A percentile compares a stretch with the other conserved stretches of the same genome.
These are phyloP conservation scores for Saccharum hybrid DNA, from an alignment of 202 grass and related monocot genomes.

Conservation along the genomic window DNA sequence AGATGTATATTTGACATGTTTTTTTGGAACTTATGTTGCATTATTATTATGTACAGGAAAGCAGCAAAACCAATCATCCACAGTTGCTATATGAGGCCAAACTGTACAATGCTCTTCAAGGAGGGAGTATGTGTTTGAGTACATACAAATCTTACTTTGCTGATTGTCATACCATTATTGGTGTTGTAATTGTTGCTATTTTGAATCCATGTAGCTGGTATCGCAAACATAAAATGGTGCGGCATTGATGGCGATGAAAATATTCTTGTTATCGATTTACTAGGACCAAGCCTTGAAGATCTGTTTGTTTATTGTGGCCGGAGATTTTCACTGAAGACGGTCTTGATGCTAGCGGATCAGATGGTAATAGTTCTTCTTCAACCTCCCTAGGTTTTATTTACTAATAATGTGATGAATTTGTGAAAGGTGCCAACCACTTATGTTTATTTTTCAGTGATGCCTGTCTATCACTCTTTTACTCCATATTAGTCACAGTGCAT, in stretches of 20 bases:
- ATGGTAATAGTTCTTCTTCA: slow-evolving; percentile 62
- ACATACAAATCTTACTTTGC: slow-evolving; percentile 23
- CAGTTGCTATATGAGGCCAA: slow-evolving; percentile 77
- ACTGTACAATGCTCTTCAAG: slow-evolving; percentile 71
- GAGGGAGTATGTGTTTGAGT: slow-evolving; percentile 60
- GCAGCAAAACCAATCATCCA: slow-evolving; percentile 70
- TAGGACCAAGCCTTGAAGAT: slow-evolving; percentile 82
- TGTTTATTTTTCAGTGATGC: not conserved
- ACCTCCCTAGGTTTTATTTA: slow-evolving; percentile 8
- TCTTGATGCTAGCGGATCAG: slow-evolving; percentile 75
- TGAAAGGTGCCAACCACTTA: slow-evolving; percentile 10
- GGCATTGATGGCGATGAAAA: slow-evolving; percentile 77
- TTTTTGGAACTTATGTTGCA: slow-evolving; percentile 19
- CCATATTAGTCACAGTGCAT: not conserved
- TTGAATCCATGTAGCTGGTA: slow-evolving; percentile 63
- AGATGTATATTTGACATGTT: slow-evolving; percentile 11
- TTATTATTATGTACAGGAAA: slow-evolving; percentile 60
- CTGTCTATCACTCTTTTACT: not conserved
- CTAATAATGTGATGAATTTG: slow-evolving; percentile 7
- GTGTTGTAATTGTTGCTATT: slow-evolving; percentile 22
- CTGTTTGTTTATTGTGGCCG: slow-evolving; percentile 74
- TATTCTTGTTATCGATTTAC: slow-evolving; percentile 80
- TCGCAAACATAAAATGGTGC: slow-evolving; percentile 83
- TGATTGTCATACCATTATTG: not conserved
- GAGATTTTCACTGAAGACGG: slow-evolving; percentile 73